Evolutionary conservation across 331 rosid genomes (phyloP).

Genomic region (Dryas integrifolia): DNA sequence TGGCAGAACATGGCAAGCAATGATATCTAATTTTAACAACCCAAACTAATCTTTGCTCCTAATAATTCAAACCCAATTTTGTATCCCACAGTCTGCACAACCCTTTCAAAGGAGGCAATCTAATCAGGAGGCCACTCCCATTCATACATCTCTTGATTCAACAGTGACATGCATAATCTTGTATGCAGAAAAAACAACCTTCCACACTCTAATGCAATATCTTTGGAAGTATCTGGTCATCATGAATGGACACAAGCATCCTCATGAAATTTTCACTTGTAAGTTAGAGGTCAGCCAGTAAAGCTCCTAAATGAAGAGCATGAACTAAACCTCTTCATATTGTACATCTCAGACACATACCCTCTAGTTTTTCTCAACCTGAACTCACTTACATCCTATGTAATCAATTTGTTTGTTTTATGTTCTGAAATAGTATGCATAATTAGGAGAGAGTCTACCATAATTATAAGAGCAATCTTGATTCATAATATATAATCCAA

Average conservation of each 20-base stretch:
- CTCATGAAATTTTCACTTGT: background rate
- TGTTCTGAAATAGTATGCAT: background rate
- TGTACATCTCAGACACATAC: background rate
- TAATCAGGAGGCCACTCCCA: conserved; percentile 4
- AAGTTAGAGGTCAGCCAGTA: background rate
- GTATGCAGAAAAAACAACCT: conserved; percentile 10
- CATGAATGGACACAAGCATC: conserved; percentile 7
- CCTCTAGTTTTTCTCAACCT: background rate
- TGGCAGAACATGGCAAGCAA: conserved; percentile 38
- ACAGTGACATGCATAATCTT: background rate
- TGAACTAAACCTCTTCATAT: background rate
- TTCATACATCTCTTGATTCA: background rate
- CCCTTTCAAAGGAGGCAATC: conserved; percentile 2
- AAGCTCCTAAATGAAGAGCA: conserved; percentile 7
- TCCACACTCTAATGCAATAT: background rate
- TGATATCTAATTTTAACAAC: conserved; percentile 32
- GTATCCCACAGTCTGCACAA: conserved; percentile 13
- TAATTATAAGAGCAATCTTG: background rate
- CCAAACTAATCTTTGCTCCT: conserved; percentile 26
- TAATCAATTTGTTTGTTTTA: background rate
- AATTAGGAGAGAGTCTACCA: background rate
- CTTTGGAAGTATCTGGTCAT: conserved; percentile 7
- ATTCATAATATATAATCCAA: background rate
- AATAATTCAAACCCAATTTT: conserved; percentile 10
- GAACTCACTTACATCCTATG: background rate